Evolutionary conservation across 768 basidiomycete species (phyloP), one percentile per base, ranked within the genome.

Genomic region (Collybia sp.): DNA sequence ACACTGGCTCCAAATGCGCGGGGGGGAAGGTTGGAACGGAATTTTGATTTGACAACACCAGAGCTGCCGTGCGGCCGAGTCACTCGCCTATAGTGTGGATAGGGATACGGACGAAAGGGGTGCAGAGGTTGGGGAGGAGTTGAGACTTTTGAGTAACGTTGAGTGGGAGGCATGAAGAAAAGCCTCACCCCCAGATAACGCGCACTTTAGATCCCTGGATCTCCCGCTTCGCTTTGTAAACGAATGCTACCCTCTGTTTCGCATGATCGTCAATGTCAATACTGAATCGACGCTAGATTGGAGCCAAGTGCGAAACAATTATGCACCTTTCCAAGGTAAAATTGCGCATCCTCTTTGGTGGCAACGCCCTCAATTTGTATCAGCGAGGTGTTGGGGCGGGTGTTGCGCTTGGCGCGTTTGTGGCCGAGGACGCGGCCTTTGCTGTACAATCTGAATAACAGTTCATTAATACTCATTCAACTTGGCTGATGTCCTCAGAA

Each of bases 331-430:
- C 96, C 96, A 52, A 98, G 83, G 80, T 99, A 99, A 72, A 93
- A 95, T 66, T 92, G 86, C 34, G 94, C 91, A 63, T 95, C 93
- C 73, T 95, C 82, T 72, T 93, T 90, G 60, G 73, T 85, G 53
- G 83, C 81, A 47, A 97, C 93, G 62, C 95, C 95, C 76, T 99
- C 96, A 64, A 99, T 91, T 72, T 95, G 93, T 61, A 99, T 71
- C 59, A 99, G 85, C 45, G 92, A 91, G 51, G 93, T 96, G 79
- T 95, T 95, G 63, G 93, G 93, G 63, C 86, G 80, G 48, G 88
- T 79, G 80, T 98, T 97, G 64, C 93, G 87, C 77, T 98, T 98
- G 51, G 90, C 93, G 54, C 96, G 91, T 77, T 97, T 97, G 89
- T 95, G 91, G 54, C 94, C 93, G 60, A 97, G 78, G 64, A 99